Evolutionary conservation across 306 rosid species (phyloP), one percentile per base, ranked within the genome.

Genomic region (Pyrus betulifolia): DNA sequence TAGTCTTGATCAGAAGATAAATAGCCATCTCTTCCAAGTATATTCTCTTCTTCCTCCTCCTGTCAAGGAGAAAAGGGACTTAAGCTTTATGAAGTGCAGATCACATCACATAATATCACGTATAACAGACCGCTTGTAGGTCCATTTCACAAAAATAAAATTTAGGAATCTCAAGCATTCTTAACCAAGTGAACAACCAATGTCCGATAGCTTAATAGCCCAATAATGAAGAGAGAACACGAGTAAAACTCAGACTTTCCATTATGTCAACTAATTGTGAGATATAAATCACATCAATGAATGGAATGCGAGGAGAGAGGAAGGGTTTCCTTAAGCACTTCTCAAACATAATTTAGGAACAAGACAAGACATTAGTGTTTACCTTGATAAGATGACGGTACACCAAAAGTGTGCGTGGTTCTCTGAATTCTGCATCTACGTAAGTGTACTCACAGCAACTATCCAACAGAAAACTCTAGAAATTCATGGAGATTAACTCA

Each of bases 401-500:
- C 60, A 67, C 61, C 71, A 25, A 11, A 75, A 66, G 52, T 74
- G 79, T 68, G 71, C 73, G 74, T 69, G 30, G 58, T 72, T 71
- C 81, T 75, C 54, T 72, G 31, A 69, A 28, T 68, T 75, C 63
- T 59, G 6, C 54, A 78, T 45, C 78, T 77, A 66, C 12, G 31
- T 67, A 38, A 17, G 51, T 44, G 57, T 72, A 68, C 69, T 62
- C 80, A 12, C 40, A 74, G 81, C 62, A 67, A 59, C 78, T 11
- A 33, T 74, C 81, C n/a, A 46, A 82, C 17, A 65, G 71, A 77
- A 58, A 80, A 61, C 60, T 45, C 88, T 92, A 89, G 18, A 64
- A 25, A 61, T 81, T 75, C 91, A 90, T 85, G 63, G 91, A 85
- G 68, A 92, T 92, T 75, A 90, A 80, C 85, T 90, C 96, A 68